phyloP scores from a whole-genome alignment of 2,329 filamentous ascomycete species.

The Aspergillus chevalieri region DNA sequence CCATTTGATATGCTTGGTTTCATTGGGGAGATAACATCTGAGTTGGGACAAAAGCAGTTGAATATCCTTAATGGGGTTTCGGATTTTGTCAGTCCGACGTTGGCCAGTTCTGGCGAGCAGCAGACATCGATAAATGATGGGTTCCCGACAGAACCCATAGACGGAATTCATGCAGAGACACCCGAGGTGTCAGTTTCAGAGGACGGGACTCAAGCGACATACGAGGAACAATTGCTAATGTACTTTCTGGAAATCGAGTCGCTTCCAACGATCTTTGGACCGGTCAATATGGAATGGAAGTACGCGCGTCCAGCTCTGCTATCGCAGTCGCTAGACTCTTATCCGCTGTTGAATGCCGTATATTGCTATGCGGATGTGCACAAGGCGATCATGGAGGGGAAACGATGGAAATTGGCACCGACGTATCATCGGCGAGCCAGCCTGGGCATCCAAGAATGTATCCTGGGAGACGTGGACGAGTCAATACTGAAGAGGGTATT shows the following conservation, averaged over 20 bases:
- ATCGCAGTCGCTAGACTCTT: constrained; percentile 18
- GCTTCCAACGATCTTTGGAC: constrained; percentile 26
- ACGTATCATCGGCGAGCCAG: constrained; percentile 26
- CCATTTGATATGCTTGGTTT: constrained; percentile 32
- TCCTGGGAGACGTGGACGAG: constrained; percentile 21
- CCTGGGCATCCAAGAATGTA: constrained; percentile 22
- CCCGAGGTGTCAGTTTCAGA: neutral
- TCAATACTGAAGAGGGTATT: constrained; percentile 20
- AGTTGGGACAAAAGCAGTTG: constrained; percentile 29
- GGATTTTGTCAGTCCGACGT: constrained; percentile 9
- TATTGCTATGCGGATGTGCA: constrained; percentile 31
- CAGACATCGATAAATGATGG: neutral
- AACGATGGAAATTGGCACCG: constrained; percentile 21
- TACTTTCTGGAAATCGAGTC: constrained; percentile 23
- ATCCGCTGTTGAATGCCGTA: constrained; percentile 22
- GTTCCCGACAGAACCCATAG: neutral
- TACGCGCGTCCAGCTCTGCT: constrained; percentile 22
- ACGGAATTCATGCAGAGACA: neutral
- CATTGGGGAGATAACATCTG: constrained; percentile 31
- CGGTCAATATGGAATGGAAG: constrained; percentile 28
- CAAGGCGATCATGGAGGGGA: constrained; percentile 21
- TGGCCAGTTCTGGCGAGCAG: neutral
- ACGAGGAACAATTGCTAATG: constrained; percentile 26
- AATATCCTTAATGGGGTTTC: constrained; percentile 21
- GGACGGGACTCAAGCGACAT: constrained; percentile 4